A percentile compares a stretch with the other conserved stretches of the same genome.
These are phyloP conservation scores for Acanthamoeba royreba DNA, from an alignment of 208 protist genomes.

Conservation along the genomic window DNA sequence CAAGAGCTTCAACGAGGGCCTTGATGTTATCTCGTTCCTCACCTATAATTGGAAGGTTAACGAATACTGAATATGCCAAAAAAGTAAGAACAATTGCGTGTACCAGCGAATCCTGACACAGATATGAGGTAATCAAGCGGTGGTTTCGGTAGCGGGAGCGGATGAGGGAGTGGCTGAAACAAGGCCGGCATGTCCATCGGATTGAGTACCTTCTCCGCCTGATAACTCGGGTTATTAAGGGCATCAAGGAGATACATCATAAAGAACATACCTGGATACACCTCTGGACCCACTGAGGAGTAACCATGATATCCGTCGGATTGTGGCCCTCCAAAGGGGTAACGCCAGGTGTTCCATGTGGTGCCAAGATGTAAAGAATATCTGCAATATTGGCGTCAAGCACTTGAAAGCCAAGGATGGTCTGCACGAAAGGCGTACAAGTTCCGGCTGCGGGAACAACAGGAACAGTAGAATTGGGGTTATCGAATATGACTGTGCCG, in stretches of 20 bases:
- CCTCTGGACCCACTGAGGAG: not conserved
- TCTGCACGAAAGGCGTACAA: no score
- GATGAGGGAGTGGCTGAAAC: not conserved
- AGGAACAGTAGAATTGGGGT: no score
- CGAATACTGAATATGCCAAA: not conserved
- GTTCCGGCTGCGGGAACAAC: no score
- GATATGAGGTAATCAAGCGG: not conserved
- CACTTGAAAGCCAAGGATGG: no score
- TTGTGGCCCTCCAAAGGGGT: no score
- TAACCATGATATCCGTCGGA: no score
- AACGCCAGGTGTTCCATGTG: no score
- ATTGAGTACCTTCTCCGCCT: not conserved
- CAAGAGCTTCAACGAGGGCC: not conserved
- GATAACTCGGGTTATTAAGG: no score
- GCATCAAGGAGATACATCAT: no score
- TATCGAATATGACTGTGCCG: no score
- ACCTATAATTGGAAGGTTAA: not conserved
- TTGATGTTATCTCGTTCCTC: not conserved
- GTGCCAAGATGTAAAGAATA: no score
- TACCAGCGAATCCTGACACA: not conserved
- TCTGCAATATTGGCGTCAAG: no score
- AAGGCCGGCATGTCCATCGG: not conserved
- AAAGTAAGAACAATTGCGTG: not conserved
- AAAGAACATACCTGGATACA: not conserved
- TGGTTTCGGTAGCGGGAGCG: not conserved